Percentiles rank a stretch among this genome's conserved stretches.
These are phyloP conservation scores for Buddleja alternifolia DNA, from an alignment of 257 asterid species.

Conservation along the genomic window DNA sequence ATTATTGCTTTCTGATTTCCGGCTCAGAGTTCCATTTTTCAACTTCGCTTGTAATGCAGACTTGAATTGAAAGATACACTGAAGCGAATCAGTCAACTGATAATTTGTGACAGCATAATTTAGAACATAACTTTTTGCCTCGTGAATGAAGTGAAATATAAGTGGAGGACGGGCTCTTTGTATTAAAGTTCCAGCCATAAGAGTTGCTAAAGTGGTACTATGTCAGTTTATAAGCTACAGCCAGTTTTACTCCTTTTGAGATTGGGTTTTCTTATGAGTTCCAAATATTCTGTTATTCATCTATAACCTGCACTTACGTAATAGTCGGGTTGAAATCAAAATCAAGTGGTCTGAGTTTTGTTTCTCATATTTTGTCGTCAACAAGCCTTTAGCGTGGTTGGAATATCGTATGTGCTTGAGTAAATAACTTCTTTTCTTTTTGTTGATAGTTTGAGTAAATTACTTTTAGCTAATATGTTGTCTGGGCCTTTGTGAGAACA, in stretches of 20 bases:
- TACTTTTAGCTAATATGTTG: background rate
- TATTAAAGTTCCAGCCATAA: background rate
- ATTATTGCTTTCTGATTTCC: background rate
- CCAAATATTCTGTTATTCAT: background rate
- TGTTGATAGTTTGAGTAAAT: background rate
- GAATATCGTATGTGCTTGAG: constrained; percentile 6
- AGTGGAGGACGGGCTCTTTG: background rate
- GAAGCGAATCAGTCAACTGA: background rate
- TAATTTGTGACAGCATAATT: background rate
- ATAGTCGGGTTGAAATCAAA: constrained; percentile 16
- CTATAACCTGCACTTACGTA: constrained; percentile 7
- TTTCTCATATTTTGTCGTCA: constrained; percentile 13
- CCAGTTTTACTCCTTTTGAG: constrained; percentile 16
- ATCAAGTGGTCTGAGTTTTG: background rate
- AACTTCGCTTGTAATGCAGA: constrained; percentile 13
- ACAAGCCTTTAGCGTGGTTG: constrained; percentile 11
- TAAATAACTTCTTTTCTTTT: too few relatives aligned
- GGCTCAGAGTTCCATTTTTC: constrained; percentile 4
- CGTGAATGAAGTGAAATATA: background rate
- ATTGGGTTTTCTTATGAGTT: constrained; percentile 2
- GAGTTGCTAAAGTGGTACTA: background rate
- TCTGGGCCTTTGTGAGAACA: constrained; percentile 1
- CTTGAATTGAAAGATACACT: constrained; percentile 12
- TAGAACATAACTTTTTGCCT: background rate
- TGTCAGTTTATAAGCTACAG: constrained; percentile 11